Conservation (phyloP, 768 basidiomycete genomes). For the Pholiota microspora region DNA sequence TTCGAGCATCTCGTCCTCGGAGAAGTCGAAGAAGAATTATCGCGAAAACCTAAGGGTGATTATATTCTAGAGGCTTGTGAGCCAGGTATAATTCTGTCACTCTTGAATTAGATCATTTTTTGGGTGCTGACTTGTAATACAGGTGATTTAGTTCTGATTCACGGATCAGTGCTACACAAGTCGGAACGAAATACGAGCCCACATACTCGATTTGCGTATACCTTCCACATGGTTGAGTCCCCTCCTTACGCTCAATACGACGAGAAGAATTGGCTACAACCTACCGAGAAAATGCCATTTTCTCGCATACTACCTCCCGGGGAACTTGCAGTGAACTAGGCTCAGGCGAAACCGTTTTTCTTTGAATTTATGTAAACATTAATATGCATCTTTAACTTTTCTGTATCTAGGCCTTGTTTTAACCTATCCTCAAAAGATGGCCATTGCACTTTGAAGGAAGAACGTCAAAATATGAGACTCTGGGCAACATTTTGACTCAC, state of each 20-base stretch:
- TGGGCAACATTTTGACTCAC: constrained; percentile 9
- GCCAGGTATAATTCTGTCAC: constrained; percentile 48
- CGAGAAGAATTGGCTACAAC: constrained; percentile 94
- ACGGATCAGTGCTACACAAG: constrained; percentile 91
- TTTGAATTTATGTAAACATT: too few relatives aligned
- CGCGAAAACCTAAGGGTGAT: constrained; percentile 32
- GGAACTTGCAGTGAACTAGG: constrained; percentile 14
- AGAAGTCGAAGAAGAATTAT: constrained; percentile 29
- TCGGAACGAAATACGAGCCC: constrained; percentile 82
- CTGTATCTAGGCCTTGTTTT: not conserved
- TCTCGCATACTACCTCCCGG: constrained; percentile 44
- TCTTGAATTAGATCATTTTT: not conserved
- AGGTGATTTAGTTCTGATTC: constrained; percentile 93
- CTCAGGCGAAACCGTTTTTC: not conserved
- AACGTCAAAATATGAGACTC: not conserved
- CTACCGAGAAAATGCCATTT: constrained; percentile 82
- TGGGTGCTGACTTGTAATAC: not conserved
- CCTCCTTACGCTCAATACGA: constrained; percentile 73
- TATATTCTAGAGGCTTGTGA: constrained; percentile 72
- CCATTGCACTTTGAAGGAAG: constrained; percentile 9
- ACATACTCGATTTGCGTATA: constrained; percentile 88
- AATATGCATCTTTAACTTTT: not conserved
- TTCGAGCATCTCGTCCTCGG: constrained; percentile 63
- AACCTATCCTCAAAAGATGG: constrained; percentile 11
- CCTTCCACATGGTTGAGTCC: constrained; percentile 92